Conservation (phyloP, 257 asterid genomes). For the Apocynum venetum region DNA sequence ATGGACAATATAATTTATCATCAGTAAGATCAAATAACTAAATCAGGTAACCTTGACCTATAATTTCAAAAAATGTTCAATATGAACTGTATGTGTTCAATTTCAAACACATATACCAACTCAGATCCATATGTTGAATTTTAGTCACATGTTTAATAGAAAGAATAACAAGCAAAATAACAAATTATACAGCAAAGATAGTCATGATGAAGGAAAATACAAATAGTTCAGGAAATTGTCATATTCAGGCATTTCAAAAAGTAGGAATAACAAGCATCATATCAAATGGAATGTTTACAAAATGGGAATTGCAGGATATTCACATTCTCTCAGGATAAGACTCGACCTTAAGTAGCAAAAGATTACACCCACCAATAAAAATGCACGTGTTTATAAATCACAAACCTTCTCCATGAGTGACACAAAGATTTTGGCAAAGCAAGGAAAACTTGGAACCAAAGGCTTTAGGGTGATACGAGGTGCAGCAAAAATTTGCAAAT, state of each 20-base stretch:
- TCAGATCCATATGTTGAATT: not conserved
- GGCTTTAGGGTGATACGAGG: slow-evolving; percentile 98
- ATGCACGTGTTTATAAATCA: not conserved
- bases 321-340: not conserved
- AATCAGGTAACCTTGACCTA: not conserved
- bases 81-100: not conserved
- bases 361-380: not conserved
- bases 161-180: too few species aligned
- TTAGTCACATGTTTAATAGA: not conserved
- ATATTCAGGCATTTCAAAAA: not conserved
- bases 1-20: not conserved
- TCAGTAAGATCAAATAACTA: not conserved
- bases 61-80: not conserved
- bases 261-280: not conserved
- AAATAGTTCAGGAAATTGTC: not conserved
- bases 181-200: not conserved
- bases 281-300: not conserved
- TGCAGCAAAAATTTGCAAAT: slow-evolving; percentile 85
- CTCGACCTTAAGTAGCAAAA: not conserved
- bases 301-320: not conserved
- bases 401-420: slow-evolving; percentile 94
- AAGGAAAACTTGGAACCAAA: slow-evolving; percentile 98
- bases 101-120: not conserved
- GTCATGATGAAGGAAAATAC: not conserved
- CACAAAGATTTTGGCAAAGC: slow-evolving; percentile 69